Percentiles rank a stretch among this genome's conserved stretches.
phyloP scores from a whole-genome alignment of 1,139 yeast genomes.

The Candida glucosophila region DNA sequence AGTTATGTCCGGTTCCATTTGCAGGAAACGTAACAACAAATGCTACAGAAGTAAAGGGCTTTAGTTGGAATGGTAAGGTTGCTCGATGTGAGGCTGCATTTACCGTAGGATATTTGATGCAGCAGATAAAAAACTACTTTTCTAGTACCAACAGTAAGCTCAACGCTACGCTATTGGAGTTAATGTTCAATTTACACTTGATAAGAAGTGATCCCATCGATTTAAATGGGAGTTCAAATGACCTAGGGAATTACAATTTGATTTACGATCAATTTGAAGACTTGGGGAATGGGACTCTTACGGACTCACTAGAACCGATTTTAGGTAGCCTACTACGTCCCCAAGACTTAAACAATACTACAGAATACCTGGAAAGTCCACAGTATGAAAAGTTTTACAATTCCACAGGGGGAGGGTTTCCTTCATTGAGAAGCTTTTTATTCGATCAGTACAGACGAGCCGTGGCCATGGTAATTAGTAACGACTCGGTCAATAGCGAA shows the following conservation, averaged over 20 bases:
- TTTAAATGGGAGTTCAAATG: background rate
- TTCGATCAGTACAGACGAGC: slow-evolving; percentile 33
- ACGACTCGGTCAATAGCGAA: slow-evolving; percentile 13
- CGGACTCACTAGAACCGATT: too few relatives aligned
- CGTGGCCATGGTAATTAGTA: slow-evolving; percentile 22
- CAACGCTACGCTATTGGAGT: slow-evolving; percentile 43
- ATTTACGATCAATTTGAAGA: background rate
- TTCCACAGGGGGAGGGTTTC: slow-evolving; percentile 17
- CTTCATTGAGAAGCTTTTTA: slow-evolving; percentile 38
- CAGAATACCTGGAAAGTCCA: too few relatives aligned
- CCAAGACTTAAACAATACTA: too few relatives aligned
- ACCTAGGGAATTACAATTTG: slow-evolving; percentile 1
- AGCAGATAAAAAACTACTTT: slow-evolving; percentile 29
- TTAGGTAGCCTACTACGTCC: too few relatives aligned
- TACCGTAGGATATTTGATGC: slow-evolving; percentile 30
- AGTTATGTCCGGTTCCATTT: slow-evolving; percentile 62
- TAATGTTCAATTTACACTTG: slow-evolving; percentile 40
- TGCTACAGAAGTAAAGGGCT: slow-evolving; percentile 5
- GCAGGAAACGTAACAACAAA: slow-evolving; percentile 17
- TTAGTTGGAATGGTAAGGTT: slow-evolving; percentile 20
- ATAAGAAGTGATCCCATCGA: slow-evolving; percentile 6
- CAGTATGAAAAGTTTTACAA: too few relatives aligned
- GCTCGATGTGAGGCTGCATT: slow-evolving; percentile 39
- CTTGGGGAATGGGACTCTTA: slow-evolving; percentile 23
- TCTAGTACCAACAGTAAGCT: slow-evolving; percentile 44